These are phyloP conservation scores for Jackrogersella minutella DNA, from an alignment of 495 filamentous ascomycete genomes.

Conservation along the genomic window DNA sequence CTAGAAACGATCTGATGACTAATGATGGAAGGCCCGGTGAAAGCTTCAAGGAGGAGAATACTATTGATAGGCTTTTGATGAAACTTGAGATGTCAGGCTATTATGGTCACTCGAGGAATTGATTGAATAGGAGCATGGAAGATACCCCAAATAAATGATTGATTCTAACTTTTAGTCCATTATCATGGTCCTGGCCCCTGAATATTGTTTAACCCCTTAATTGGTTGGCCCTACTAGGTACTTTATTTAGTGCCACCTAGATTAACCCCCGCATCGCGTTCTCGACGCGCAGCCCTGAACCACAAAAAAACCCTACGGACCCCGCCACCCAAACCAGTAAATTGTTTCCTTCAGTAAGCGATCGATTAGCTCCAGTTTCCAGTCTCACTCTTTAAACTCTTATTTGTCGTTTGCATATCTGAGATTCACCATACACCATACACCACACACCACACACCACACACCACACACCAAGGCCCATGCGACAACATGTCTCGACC, in stretches of 20 bases:
- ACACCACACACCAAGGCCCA: not conserved
- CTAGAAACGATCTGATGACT: slow-evolving; percentile 45
- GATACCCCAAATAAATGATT: slow-evolving; percentile 38
- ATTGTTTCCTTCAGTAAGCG: slow-evolving; percentile 28
- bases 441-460: not conserved
- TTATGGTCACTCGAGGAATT: slow-evolving; percentile 49
- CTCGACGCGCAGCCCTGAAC: too few relatives aligned
- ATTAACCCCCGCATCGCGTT: too few relatives aligned
- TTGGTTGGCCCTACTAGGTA: not conserved
- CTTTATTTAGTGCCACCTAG: too few relatives aligned
- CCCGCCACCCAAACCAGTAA: slow-evolving; percentile 31
- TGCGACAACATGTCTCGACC: slow-evolving; percentile 53
- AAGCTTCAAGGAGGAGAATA: slow-evolving; percentile 49
- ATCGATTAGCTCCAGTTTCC: not conserved
- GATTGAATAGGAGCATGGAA: slow-evolving; percentile 10
- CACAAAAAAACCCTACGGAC: too few relatives aligned
- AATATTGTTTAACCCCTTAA: slow-evolving; percentile 12
- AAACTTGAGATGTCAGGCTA: slow-evolving; percentile 70
- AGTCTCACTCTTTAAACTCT: slow-evolving; percentile 7
- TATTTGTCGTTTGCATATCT: too few relatives aligned
- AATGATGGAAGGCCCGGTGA: slow-evolving; percentile 38
- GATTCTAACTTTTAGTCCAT: not conserved
- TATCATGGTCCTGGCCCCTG: too few relatives aligned
- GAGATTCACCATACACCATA: not conserved
- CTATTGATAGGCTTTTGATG: slow-evolving; percentile 61